Percentiles rank a stretch among this genome's conserved stretches.
These are phyloP conservation scores for Populus hybrid DNA, from an alignment of 441 rosid genomes.

Conservation along the genomic window DNA sequence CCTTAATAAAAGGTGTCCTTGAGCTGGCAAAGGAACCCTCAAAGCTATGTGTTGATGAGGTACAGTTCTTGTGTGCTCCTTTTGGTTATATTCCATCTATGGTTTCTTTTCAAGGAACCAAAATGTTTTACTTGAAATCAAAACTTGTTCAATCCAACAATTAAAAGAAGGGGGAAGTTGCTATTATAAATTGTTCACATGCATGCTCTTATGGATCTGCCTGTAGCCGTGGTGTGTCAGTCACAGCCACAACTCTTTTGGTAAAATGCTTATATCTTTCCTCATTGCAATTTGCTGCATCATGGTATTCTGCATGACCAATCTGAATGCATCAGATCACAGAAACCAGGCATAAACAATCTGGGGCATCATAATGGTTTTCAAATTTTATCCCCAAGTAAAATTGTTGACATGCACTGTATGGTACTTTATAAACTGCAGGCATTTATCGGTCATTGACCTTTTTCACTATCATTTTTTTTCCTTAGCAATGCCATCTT, in stretches of 20 bases:
- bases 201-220: neutral
- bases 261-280: conserved; percentile 8
- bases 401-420: neutral
- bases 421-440: neutral
- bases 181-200: neutral
- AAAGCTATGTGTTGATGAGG: conserved; percentile 90
- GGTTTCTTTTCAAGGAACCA: neutral
- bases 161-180: neutral
- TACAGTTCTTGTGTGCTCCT: conserved; percentile 23
- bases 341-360: neutral
- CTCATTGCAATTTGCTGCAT: neutral
- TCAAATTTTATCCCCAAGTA: neutral
- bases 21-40: conserved; percentile 97
- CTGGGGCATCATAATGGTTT: neutral
- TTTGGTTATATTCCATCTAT: neutral
- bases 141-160: neutral
- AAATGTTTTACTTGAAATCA: neutral
- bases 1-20: conserved; percentile 85
- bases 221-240: neutral
- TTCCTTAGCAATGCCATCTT: neutral
- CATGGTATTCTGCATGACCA: conserved; percentile 1
- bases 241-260: neutral
- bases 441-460: neutral
- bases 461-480: neutral
- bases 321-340: neutral